Base-by-base conservation (phyloP, 306 rosid species). In the Quercus dentata region DNA sequence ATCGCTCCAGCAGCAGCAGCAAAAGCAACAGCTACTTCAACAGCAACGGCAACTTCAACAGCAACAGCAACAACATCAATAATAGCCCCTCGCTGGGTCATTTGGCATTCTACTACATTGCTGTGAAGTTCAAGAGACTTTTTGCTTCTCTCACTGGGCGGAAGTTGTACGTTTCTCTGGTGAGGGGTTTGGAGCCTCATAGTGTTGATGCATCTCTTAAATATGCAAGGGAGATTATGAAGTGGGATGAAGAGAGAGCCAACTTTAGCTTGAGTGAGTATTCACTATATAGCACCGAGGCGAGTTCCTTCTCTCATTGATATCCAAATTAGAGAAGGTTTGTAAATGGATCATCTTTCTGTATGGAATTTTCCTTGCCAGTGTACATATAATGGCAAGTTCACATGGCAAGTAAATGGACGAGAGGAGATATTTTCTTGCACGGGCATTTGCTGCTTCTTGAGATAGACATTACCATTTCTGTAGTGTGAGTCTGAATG, bases 61-160 rank as follows among this genome's bases (percentile, higher is more conserved):
- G 44, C 78, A 85, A 35, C 82, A 89, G 87, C 87, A 91, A 84
- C 78, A 86, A 80, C 84, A 90, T 85, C 78, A 94, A 87, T 38
- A 83, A 77, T 82, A 91, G 80, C 78, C 93, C 98, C 5, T 81
- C 99, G 4, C 80, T 93, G 64, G 84, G 91, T 65, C 97, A 90
- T 77, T 81, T 93, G 25, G 98, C 90, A 59, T 90, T 83, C 74
- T 89, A 96, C 86, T 85, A 89, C 84, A 38, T 93, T 80, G 98
- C 89, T 3, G 97, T 89, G 72, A 96, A 96, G 91, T 96, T 93
- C 80, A 96, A 96, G 88, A 93, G 93, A 84, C 89, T 93, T 1
- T 96, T 90, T 82, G 79, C 94, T 58, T 86, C 97, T 64, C 79
- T 93, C 57, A 91, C 98, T 0, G 97, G 97, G 62, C 83, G 85